Evolutionary conservation across 768 basidiomycete genomes (phyloP).

Genomic region (Chlorophyllum brunneum): DNA sequence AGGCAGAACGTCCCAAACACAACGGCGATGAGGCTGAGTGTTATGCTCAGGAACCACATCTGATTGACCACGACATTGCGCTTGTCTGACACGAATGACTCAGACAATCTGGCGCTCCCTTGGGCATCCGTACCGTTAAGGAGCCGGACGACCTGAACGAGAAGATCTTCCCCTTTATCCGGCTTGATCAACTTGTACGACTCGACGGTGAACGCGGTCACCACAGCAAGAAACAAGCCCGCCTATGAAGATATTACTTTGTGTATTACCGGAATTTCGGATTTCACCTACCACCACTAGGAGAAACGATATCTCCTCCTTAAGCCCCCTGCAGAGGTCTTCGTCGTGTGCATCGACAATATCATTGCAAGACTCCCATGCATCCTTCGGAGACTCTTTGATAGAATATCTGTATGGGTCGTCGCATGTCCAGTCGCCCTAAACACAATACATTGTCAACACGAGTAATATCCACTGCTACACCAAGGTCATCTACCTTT

Average conservation of each 20-base stretch:
- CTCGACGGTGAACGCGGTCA: constrained; percentile 4
- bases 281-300: constrained; percentile 6
- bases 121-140: neutral
- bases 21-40: constrained; percentile 5
- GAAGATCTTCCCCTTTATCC: neutral
- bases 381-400: neutral
- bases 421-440: too few species aligned
- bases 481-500: too few species aligned
- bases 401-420: too few species aligned
- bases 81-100: neutral
- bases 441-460: too few species aligned
- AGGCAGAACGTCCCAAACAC: constrained; percentile 3
- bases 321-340: neutral
- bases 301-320: constrained; percentile 1
- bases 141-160: neutral
- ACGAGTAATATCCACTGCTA: too few species aligned
- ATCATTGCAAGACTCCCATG: constrained; percentile 1
- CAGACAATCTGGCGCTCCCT: neutral
- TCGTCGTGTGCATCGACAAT: neutral
- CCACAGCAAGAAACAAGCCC: constrained; percentile 4
- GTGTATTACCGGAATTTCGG: neutral
- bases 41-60: constrained; percentile 10
- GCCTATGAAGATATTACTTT: constrained; percentile 1
- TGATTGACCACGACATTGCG: constrained; percentile 1
- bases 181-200: constrained; percentile 1